Base-by-base conservation (phyloP, 306 rosid genomes). In the Begonia masoniana region DNA sequence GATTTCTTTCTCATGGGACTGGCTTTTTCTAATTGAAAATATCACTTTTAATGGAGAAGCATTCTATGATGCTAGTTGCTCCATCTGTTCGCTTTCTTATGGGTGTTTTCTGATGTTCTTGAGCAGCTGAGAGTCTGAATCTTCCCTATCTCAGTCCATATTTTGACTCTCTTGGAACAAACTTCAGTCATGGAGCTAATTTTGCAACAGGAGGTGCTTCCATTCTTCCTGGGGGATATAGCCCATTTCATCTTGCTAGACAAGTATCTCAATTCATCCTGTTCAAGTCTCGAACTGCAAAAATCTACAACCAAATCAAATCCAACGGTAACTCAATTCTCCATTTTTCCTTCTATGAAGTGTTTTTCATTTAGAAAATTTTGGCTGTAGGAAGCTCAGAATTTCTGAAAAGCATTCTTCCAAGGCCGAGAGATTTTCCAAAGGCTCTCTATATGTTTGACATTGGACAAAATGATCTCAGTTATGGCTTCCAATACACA, bases 391-490 rank as follows among this genome's bases (percentile, higher is more conserved):
- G 74, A 68, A 62, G 64, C 43, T 62, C 51, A 15, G 51, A 57
- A 52, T 74, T 66, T 41, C 61, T 74, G 6, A 74, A 66, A 62
- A 75, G 63, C 63, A 62, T 51, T 56, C 78, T 85, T 47, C 83
- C 97, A 19, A 81, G 83, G 74, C 76, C 83, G 2, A 62, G 70
- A 51, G 95, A 80, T 19, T 89, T 82, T 51, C 71, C 82, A 41
- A 75, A 49, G 60, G 95, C 94, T n/a, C 62, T 89, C 24, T 89
- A 89, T 66, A 82, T 78, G 42, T 55, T 85, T 47, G 97, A 89
- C 70, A 78, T 89, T 10, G 97, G 95, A 68, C 95, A 89, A 66
- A 89, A 89, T 47, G 97, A 89, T 65, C 78, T 85, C 55, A 50
- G 21, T 64, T 67, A 24, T 56, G 95, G 95, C 10, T 55, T 78